Percentiles rank a stretch among this genome's conserved stretches.
These are phyloP conservation scores for Aspergillus pseudoterreus DNA, from an alignment of 2,329 filamentous ascomycete genomes.

Conservation along the genomic window DNA sequence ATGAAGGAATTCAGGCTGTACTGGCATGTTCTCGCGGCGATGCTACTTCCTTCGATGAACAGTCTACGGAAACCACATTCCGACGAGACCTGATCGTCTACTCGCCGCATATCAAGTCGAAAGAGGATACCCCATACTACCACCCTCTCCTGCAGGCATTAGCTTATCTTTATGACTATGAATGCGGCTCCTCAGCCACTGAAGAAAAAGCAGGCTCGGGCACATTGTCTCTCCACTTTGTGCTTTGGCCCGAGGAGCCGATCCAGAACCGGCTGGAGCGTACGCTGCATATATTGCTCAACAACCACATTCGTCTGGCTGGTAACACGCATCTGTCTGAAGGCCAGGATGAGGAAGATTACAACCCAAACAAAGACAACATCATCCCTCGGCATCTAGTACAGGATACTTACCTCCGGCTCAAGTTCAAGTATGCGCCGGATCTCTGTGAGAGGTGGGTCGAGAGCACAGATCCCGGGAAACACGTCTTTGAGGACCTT, in stretches of 20 bases:
- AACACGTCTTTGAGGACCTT: conserved; percentile 94
- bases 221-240: conserved; percentile 50
- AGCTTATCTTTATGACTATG: conserved; percentile 66
- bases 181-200: conserved; percentile 8
- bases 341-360: conserved; percentile 51
- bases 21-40: not conserved
- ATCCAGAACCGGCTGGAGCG: conserved; percentile 38
- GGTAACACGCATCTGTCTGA: conserved; percentile 19
- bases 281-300: conserved; percentile 34
- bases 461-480: conserved; percentile 79
- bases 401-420: conserved; percentile 74
- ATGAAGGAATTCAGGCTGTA: conserved; percentile 28
- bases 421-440: conserved; percentile 77
- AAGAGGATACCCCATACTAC: conserved; percentile 75
- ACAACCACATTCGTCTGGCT: conserved; percentile 36
- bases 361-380: conserved; percentile 80
- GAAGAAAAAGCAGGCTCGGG: conserved; percentile 30
- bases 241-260: conserved; percentile 42
- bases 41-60: conserved; percentile 7
- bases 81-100: conserved; percentile 63
- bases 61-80: not conserved
- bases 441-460: conserved; percentile 71
- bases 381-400: conserved; percentile 72
- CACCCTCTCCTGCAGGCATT: conserved; percentile 73
- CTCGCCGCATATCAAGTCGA: conserved; percentile 64